phyloP scores from a whole-genome alignment of 208 protist species.

The Leishmania guyanensis region DNA sequence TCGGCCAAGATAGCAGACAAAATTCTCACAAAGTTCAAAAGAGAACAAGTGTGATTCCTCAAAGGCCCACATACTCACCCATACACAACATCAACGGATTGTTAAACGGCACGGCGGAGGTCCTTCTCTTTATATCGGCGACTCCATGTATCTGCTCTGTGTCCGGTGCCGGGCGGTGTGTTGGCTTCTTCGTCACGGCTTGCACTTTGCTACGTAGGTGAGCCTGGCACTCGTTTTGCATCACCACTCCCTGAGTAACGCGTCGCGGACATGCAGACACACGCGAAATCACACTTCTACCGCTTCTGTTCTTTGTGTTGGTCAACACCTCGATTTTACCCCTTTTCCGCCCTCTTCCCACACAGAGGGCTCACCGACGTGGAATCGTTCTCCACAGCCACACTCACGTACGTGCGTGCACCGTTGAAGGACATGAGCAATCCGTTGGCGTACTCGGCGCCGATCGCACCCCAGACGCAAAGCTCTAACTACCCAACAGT shows the following conservation, averaged over 20 bases:
- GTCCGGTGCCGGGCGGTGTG: background rate
- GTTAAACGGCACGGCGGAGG: background rate
- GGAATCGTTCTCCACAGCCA: background rate
- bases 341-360: background rate
- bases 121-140: background rate
- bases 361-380: background rate
- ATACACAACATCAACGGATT: background rate
- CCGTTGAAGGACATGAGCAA: background rate
- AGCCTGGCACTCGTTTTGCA: background rate
- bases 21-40: background rate
- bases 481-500: constrained; percentile 29
- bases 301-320: background rate
- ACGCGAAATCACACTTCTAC: background rate
- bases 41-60: background rate
- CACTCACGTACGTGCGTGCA: background rate
- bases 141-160: background rate
- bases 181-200: background rate
- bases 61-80: background rate
- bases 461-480: constrained; percentile 26
- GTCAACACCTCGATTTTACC: background rate
- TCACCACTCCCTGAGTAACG: background rate
- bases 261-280: background rate
- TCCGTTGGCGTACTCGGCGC: background rate
- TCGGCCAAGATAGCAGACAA: background rate
- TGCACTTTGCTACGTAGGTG: background rate